These are phyloP conservation scores for Fusarium tricinctum DNA, from an alignment of 2,329 filamentous ascomycete species.

Conservation along the genomic window DNA sequence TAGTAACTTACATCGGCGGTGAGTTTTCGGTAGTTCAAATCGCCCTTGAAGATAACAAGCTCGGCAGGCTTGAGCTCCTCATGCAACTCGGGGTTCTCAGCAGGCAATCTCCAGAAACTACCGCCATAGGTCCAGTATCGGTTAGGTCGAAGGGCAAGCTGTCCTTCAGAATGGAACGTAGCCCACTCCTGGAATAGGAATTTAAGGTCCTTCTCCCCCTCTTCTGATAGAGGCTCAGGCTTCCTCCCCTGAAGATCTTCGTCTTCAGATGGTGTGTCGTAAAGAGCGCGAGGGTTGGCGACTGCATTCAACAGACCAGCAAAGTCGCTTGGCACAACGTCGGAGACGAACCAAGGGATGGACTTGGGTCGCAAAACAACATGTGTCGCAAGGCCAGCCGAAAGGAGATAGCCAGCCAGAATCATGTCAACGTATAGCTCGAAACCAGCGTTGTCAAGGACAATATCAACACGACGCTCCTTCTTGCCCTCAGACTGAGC, in stretches of 20 bases:
- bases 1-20: constrained; percentile 80
- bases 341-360: constrained; percentile 98
- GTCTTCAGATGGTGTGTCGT: constrained; percentile 80
- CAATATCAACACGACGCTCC: constrained; percentile 88
- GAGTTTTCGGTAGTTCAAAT: constrained; percentile 95
- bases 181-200: constrained; percentile 90
- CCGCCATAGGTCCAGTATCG: constrained; percentile 91
- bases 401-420: constrained; percentile 89
- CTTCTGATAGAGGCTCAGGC: constrained; percentile 73
- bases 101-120: constrained; percentile 89
- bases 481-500: constrained; percentile 73
- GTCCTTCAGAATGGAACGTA: constrained; percentile 82
- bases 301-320: constrained; percentile 83
- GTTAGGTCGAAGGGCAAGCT: constrained; percentile 86
- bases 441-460: constrained; percentile 97
- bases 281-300: constrained; percentile 83
- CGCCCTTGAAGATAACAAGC: constrained; percentile 96
- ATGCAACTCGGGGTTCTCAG: constrained; percentile 74
- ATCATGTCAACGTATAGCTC: constrained; percentile 97
- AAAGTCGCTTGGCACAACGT: constrained; percentile 91
- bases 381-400: constrained; percentile 85
- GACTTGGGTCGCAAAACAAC: constrained; percentile 93
- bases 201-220: constrained; percentile 75
- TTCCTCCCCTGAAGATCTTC: constrained; percentile 68
- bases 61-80: constrained; percentile 86